Evolutionary conservation across 164 flowering plant species (phyloP).

Genomic region (Nymphaea thermarum): DNA sequence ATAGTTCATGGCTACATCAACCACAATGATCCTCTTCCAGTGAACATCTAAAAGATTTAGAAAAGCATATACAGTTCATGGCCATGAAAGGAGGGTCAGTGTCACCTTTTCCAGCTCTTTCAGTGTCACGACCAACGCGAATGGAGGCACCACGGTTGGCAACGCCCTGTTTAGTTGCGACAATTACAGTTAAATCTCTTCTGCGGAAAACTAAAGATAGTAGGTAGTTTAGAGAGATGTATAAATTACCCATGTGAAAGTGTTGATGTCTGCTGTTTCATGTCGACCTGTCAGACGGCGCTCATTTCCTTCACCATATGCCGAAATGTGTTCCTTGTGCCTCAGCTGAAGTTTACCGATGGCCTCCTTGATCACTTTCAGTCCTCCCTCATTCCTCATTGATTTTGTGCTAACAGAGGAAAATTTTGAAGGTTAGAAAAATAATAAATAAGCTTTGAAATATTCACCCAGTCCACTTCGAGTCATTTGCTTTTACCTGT

Average conservation of each 20-base stretch:
- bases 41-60: no score
- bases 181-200: neutral
- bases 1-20: no score
- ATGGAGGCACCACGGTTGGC: slow-evolving; percentile 29
- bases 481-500: slow-evolving; percentile 40
- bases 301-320: slow-evolving; percentile 39
- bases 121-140: slow-evolving; percentile 29
- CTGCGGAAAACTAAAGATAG: no score
- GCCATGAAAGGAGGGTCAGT: neutral
- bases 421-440: neutral
- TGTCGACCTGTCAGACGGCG: slow-evolving; percentile 26
- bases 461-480: neutral
- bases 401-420: slow-evolving; percentile 51
- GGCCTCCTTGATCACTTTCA: slow-evolving; percentile 66
- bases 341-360: slow-evolving; percentile 58
- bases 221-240: neutral
- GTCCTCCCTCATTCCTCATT: slow-evolving; percentile 78
- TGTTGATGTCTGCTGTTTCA: slow-evolving; percentile 28
- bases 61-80: neutral
- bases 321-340: slow-evolving; percentile 92
- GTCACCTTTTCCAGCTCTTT: slow-evolving; percentile 23
- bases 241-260: slow-evolving; percentile 21
- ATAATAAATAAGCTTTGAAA: neutral
- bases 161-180: slow-evolving; percentile 14
- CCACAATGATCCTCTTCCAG: no score